Evolutionary conservation across 805 yeast genomes (phyloP).

Genomic region (Ogataea saltuana): DNA sequence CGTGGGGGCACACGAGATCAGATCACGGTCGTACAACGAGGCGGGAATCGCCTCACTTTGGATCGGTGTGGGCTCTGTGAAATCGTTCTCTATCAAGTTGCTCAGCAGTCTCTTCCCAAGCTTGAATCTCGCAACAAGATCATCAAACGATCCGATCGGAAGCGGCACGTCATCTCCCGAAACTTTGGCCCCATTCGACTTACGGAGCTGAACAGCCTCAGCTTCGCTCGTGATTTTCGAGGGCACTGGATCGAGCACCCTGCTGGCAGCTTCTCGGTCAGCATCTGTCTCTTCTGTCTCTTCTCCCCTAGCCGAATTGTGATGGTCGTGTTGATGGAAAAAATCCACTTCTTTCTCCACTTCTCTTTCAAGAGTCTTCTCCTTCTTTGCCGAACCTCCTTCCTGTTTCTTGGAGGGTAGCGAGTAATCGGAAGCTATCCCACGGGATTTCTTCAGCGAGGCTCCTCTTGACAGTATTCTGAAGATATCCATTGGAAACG

Average conservation of each 20-base stretch:
- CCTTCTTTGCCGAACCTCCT: slow-evolving; percentile 34
- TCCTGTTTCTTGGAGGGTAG: slow-evolving; percentile 30
- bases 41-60: slow-evolving; percentile 90
- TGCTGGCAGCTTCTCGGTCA: slow-evolving; percentile 31
- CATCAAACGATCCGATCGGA: slow-evolving; percentile 88
- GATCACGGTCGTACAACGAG: slow-evolving; percentile 65
- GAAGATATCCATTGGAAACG: slow-evolving; percentile 75
- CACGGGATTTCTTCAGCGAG: slow-evolving; percentile 59
- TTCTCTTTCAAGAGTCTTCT: slow-evolving; percentile 44
- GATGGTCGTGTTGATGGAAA: slow-evolving; percentile 51
- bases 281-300: slow-evolving; percentile 29
- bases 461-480: slow-evolving; percentile 86
- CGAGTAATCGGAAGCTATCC: slow-evolving; percentile 44
- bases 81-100: slow-evolving; percentile 68
- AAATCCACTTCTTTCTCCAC: slow-evolving; percentile 80
- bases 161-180: slow-evolving; percentile 86
- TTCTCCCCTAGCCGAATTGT: slow-evolving; percentile 10
- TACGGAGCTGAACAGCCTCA: slow-evolving; percentile 65
- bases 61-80: slow-evolving; percentile 87
- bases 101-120: slow-evolving; percentile 57
- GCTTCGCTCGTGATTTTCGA: slow-evolving; percentile 48
- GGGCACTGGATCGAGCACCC: slow-evolving; percentile 1
- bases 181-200: slow-evolving; percentile 63
- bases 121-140: slow-evolving; percentile 66
- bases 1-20: slow-evolving; percentile 95